Evolutionary conservation across 305 asterid genomes (phyloP).

Genomic region (Galium porrigens): DNA sequence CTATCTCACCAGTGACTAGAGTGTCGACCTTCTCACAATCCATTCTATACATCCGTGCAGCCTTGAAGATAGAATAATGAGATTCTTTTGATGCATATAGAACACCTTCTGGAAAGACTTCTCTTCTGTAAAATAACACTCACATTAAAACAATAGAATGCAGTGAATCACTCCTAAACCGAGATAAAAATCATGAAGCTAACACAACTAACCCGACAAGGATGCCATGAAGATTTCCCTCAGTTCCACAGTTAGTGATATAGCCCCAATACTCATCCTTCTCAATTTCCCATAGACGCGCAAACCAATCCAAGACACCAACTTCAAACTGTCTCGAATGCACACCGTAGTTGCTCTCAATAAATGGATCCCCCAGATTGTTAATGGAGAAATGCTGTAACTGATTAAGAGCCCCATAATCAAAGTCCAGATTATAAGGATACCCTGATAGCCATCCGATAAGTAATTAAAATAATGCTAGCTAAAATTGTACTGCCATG

Average conservation of each 20-base stretch:
- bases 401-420: slow-evolving; percentile 80
- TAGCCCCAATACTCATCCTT: slow-evolving; percentile 88
- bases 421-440: slow-evolving; percentile 87
- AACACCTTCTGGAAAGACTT: slow-evolving; percentile 80
- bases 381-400: slow-evolving; percentile 85
- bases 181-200: slow-evolving; percentile 9
- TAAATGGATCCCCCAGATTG: slow-evolving; percentile 88
- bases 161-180: slow-evolving; percentile 1
- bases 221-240: slow-evolving; percentile 93
- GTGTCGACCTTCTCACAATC: slow-evolving; percentile 60
- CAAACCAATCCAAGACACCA: slow-evolving; percentile 92
- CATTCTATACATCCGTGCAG: slow-evolving; percentile 95
- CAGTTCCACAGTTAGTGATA: slow-evolving; percentile 93
- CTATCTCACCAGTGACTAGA: slow-evolving; percentile 72
- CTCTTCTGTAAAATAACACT: slow-evolving; percentile 46
- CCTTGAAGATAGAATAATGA: slow-evolving; percentile 91
- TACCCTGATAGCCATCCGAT: slow-evolving; percentile 40
- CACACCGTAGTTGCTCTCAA: slow-evolving; percentile 85
- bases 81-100: slow-evolving; percentile 79
- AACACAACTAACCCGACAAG: slow-evolving; percentile 56
- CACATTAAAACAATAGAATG: slow-evolving; percentile 11
- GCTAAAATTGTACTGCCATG: not conserved
- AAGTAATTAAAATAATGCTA: not conserved
- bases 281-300: slow-evolving; percentile 81
- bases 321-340: slow-evolving; percentile 91